Percentiles rank a stretch among this genome's conserved stretches.
Conservation (phyloP, 495 filamentous ascomycete species). For the Lentithecium fluviatile region DNA sequence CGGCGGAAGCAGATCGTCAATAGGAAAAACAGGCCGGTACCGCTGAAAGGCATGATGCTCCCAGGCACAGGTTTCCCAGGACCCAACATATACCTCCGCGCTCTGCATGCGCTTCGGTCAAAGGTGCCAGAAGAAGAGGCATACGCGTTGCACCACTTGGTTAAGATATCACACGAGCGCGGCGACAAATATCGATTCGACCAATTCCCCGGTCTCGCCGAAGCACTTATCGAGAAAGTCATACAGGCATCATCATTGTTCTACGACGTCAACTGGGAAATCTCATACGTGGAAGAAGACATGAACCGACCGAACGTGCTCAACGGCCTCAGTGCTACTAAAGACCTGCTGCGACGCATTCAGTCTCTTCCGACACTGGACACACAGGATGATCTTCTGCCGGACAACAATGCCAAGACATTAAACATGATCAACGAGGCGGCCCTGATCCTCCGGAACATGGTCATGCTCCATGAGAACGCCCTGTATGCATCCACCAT, state of each 20-base stretch:
- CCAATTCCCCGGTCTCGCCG: constrained; percentile 82
- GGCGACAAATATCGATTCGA: constrained; percentile 96
- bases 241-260: constrained; percentile 71
- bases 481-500: constrained; percentile 75
- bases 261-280: constrained; percentile 77
- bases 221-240: constrained; percentile 81
- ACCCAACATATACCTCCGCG: constrained; percentile 86
- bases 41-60: constrained; percentile 51
- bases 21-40: constrained; percentile 24
- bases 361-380: constrained; percentile 51
- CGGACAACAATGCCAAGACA: constrained; percentile 63
- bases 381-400: constrained; percentile 70
- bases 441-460: constrained; percentile 84
- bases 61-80: constrained; percentile 63
- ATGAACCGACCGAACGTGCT: constrained; percentile 52
- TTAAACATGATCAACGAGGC: constrained; percentile 81
- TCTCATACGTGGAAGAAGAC: constrained; percentile 65
- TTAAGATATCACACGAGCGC: constrained; percentile 90
- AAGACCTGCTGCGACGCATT: constrained; percentile 69
- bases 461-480: constrained; percentile 87
- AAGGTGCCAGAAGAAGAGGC: constrained; percentile 77
- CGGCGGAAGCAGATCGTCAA: constrained; percentile 41
- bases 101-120: constrained; percentile 73
- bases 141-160: constrained; percentile 86
- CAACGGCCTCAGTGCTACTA: constrained; percentile 75